Base-by-base conservation (phyloP, 2,329 filamentous ascomycete species). In the Nemania bipapillata region DNA sequence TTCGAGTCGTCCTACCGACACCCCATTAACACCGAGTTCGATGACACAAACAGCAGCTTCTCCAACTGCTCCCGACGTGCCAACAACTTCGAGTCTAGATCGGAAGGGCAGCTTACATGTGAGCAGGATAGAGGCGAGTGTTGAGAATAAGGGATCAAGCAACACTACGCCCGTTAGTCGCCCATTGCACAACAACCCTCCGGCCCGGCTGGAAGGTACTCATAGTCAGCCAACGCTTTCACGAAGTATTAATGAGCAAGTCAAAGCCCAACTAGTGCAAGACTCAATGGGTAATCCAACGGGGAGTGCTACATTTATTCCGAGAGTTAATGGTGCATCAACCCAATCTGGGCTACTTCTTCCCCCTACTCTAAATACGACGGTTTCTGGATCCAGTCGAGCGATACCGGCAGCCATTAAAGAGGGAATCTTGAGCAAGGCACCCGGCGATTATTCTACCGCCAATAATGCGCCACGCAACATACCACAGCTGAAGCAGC, bases 1-100 rank as follows among this genome's bases (percentile, higher is more conserved):
- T 61, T 63, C 72, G 26, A 54, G 76, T 57, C 81, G 81, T 42
- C 73, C 78, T 57, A 75, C 79, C 2, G 87, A 88, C 70, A 79
- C 81, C 2, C 73, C 83, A 5, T 88, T 85, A 2, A 89, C 87
- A 1, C 86, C 87, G 17, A 83, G 82, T 2, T 95, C 92, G 5
- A 94, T 91, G 35, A 86, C 90, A 1, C 90, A 90, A 74, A 94
- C 91, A 50, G 89, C 89, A 63, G 89, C 90, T 24, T 96, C 92
- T 0, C 91, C 92, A 1, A 87, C 86, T 40, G 85, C 90, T 45
- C 86, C 90, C 68, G 87, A 91, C 70, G 86, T 85, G 6, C 94
- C 92, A 1, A 88, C 91, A 0, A 90, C 91, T 72, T 94, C 92
- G 1, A 94, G 91, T 73, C 90, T 91, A 1, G 91, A 91, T 63